These are phyloP conservation scores for Triticum urartu DNA, from an alignment of 176 grass and related monocot species.

Conservation along the genomic window DNA sequence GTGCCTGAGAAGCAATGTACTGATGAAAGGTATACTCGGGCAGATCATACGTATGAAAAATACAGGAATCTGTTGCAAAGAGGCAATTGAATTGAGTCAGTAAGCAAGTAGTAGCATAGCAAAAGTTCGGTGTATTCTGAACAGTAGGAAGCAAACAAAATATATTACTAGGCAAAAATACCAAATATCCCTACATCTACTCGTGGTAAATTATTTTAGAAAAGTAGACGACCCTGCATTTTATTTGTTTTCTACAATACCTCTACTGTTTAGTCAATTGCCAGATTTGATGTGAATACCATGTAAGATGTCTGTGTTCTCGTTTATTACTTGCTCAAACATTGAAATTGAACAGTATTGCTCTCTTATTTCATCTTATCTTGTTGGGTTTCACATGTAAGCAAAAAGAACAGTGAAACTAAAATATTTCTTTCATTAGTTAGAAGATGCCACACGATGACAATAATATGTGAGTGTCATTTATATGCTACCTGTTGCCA, in stretches of 20 bases:
- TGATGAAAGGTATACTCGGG: conserved; percentile 70
- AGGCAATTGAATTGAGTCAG: conserved; percentile 32
- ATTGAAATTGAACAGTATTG: conserved; percentile 12
- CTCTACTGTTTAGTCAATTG: background rate
- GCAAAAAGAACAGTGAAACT: background rate
- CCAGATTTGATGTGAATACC: background rate
- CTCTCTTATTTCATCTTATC: background rate
- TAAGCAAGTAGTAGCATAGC: background rate
- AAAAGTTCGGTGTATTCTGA: background rate
- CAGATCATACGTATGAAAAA: conserved; percentile 92
- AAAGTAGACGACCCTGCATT: background rate
- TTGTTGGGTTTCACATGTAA: conserved; percentile 18
- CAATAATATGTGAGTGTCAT: background rate
- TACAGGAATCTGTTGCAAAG: conserved; percentile 77
- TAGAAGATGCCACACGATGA: background rate
- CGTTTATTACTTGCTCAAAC: background rate
- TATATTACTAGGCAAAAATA: conserved; percentile 12
- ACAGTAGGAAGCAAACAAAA: background rate
- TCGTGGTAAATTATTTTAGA: background rate
- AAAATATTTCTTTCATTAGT: background rate
- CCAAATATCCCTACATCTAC: background rate
- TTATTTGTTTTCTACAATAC: background rate
- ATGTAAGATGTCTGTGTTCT: background rate
- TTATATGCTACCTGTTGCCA: conserved; percentile 15
- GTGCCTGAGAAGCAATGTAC: conserved; percentile 58